These are phyloP conservation scores for Royoungia palumana DNA, from an alignment of 768 basidiomycete genomes.

Conservation along the genomic window DNA sequence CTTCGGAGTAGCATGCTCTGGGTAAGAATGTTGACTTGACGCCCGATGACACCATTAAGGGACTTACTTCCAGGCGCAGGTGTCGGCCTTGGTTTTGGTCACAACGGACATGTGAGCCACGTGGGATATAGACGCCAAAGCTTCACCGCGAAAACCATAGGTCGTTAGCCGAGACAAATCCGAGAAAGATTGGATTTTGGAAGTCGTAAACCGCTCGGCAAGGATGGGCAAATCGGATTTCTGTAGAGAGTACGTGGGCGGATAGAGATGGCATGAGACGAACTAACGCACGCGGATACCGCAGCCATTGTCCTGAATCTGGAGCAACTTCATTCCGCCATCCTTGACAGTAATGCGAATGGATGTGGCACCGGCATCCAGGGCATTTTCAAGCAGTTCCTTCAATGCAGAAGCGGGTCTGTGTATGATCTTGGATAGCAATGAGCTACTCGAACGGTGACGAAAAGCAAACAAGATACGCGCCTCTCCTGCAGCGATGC, in stretches of 20 bases:
- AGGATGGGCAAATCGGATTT: slow-evolving; percentile 86
- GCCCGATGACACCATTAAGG: neutral
- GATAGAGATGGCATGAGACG: neutral
- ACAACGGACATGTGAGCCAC: slow-evolving; percentile 84
- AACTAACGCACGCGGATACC: slow-evolving; percentile 74
- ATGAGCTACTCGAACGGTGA: neutral
- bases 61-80: slow-evolving; percentile 91
- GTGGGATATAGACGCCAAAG: slow-evolving; percentile 92
- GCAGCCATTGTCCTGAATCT: slow-evolving; percentile 95
- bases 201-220: slow-evolving; percentile 94
- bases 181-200: slow-evolving; percentile 82
- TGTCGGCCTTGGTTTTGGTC: slow-evolving; percentile 83
- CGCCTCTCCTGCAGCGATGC: slow-evolving; percentile 83
- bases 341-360: slow-evolving; percentile 91
- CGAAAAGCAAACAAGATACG: neutral
- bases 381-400: slow-evolving; percentile 89
- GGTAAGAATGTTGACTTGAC: slow-evolving; percentile 5
- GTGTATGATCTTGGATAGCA: slow-evolving; percentile 66
- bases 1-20: slow-evolving; percentile 83
- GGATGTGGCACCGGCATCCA: slow-evolving; percentile 89
- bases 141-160: slow-evolving; percentile 97
- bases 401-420: slow-evolving; percentile 93
- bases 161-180: slow-evolving; percentile 83
- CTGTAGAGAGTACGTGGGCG: slow-evolving; percentile 36
- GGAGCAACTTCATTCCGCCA: slow-evolving; percentile 90